A percentile compares a stretch with the other conserved stretches of the same genome.
Evolutionary conservation across 345 rosid species (phyloP).

Genomic region (Arabidopsis arenosa): DNA sequence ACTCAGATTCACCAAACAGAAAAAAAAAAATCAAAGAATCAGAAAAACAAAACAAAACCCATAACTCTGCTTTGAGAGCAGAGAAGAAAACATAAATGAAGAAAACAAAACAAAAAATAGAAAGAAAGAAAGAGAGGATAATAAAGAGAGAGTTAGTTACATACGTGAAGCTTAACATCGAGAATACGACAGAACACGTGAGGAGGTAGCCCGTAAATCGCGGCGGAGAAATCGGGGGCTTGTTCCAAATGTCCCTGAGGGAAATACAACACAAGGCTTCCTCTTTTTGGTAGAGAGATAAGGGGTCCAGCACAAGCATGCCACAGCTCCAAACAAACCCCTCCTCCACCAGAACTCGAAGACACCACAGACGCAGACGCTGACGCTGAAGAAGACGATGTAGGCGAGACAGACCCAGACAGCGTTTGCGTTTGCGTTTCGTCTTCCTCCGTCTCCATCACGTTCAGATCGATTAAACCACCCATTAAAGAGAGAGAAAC

Average conservation of each 20-base stretch:
- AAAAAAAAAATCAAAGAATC: background rate
- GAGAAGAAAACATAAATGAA: constrained; percentile 11
- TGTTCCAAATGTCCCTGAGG: constrained; percentile 97
- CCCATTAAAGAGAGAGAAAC: constrained; percentile 52
- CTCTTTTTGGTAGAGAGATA: constrained; percentile 83
- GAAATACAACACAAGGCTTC: constrained; percentile 80
- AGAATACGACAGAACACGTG: constrained; percentile 90
- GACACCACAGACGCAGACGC: constrained; percentile 48
- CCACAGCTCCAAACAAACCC: constrained; percentile 95
- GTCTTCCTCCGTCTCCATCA: constrained; percentile 77
- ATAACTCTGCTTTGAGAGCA: background rate
- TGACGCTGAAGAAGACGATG: constrained; percentile 62
- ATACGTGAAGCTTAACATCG: constrained; percentile 94
- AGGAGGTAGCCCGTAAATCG: constrained; percentile 68
- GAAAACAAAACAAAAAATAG: background rate
- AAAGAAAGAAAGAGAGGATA: background rate
- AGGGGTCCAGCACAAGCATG: constrained; percentile 99
- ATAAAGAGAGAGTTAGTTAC: constrained; percentile 31
- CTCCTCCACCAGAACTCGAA: constrained; percentile 49
- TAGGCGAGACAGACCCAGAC: constrained; percentile 67
- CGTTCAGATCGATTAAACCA: constrained; percentile 95
- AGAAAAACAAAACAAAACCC: constrained; percentile 11
- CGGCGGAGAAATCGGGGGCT: constrained; percentile 69
- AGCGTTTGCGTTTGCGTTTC: constrained; percentile 72
- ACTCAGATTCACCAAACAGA: constrained; percentile 28